Evolutionary conservation across 1,284 basidiomycete genomes (phyloP), one percentile per base, ranked within the genome.

Genomic region (Leccinum pachyderme): DNA sequence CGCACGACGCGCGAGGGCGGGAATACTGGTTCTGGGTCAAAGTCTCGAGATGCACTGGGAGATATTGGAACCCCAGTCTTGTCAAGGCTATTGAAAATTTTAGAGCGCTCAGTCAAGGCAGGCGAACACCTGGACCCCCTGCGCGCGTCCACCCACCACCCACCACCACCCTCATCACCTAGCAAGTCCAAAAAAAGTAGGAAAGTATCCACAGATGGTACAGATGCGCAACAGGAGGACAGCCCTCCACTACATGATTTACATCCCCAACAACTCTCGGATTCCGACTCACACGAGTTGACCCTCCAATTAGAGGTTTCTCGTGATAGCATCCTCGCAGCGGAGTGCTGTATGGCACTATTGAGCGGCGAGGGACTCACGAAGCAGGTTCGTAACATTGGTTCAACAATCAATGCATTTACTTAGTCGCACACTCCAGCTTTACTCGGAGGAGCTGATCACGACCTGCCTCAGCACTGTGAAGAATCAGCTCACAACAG

Each of bases 391-490:
- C 44, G 82, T 55, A 15, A 8, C 15, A 27, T 25, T 31, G 8
- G 7, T n/a, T 48, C 11, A 4, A 5, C 41, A 31, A 3, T 47
- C 66, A 15, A 11, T 33, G 6, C 27, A 33, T 52, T 33, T 32
- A 27, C 51, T 54, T 15, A 68, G 22, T 25, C 15, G 47, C 12
- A 1, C 31, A 22, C 28, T 41, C 7, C 66, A 93, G 90, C 74
- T 93, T 32, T 96, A 91, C 68, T 96, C 95, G 0, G 95, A 98
- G 68, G 95, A 98, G 68, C 76, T 95, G 12, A 88, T 98, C 54
- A 86, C 85, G 0, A 75, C 82, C 0, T 94, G 93, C 66, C 78
- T 98, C 7, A 77, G 75, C 37, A 78, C 86, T 0, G 77, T 94
- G 59, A 95, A 95, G 68, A 87, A 87, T 56, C 86, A 89, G 56